phyloP scores from a whole-genome alignment of 257 asterid genomes.

The Jacaranda copaia region DNA sequence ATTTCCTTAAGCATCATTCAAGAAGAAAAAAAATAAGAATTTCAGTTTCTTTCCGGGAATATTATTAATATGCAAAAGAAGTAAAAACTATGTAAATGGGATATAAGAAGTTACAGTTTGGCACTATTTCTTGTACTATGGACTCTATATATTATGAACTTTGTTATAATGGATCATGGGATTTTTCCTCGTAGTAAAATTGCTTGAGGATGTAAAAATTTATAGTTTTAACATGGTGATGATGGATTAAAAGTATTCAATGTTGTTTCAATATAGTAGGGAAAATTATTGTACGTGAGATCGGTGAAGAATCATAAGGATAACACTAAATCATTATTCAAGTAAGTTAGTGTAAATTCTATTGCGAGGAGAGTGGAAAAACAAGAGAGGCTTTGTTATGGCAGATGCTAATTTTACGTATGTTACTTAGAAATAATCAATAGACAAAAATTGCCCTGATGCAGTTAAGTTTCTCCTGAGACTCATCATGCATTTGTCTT shows the following conservation, averaged over 20 bases:
- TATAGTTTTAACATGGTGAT: not conserved
- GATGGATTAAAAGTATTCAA: not conserved
- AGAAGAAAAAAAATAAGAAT: not conserved
- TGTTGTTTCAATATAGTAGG: conserved; percentile 3
- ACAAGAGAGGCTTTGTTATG: not conserved
- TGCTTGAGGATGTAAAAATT: conserved; percentile 11
- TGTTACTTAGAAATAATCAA: not conserved
- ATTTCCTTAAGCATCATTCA: conserved; percentile 10
- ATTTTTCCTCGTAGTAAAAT: conserved; percentile 17
- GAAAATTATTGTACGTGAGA: conserved; percentile 14
- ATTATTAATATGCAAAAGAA: not conserved
- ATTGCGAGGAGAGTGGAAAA: not conserved
- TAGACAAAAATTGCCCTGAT: not conserved
- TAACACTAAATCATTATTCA: not conserved
- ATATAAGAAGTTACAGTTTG: conserved; percentile 22
- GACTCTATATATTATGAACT: conserved; percentile 2
- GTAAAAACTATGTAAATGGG: conserved; percentile 22
- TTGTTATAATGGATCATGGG: not conserved
- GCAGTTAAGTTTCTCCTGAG: not conserved
- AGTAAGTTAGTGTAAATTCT: conserved; percentile 4
- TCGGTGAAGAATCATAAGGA: not conserved
- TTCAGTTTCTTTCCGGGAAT: not conserved
- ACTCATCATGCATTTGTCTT: not conserved
- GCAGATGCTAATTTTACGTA: not conserved
- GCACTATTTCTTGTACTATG: conserved; percentile 20